Conservation (phyloP, 2,329 filamentous ascomycete genomes). For the Microcyclospora tardicrescens region DNA sequence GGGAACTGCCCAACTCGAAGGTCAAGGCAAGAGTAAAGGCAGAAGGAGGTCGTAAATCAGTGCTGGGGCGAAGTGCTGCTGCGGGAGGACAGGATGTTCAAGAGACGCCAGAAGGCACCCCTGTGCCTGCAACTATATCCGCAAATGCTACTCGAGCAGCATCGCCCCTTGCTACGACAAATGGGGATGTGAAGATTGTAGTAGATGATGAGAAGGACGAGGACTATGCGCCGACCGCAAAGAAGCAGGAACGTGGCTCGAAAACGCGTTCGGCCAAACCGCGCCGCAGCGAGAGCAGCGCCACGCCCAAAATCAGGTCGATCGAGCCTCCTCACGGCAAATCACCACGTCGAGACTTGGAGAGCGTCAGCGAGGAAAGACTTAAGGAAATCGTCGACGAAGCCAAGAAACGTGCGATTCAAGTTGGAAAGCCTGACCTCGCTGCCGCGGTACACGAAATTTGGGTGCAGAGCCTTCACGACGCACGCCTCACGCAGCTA, state of each 20-base stretch:
- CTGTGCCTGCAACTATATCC: conserved; percentile 13
- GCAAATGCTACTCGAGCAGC: not conserved
- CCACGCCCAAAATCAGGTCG: no score
- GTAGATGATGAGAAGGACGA: conserved; percentile 35
- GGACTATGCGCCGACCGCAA: conserved; percentile 28
- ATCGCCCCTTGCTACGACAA: conserved; percentile 25
- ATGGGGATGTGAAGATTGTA: conserved; percentile 18
- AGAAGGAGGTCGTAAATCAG: conserved; percentile 29
- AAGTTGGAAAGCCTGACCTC: conserved; percentile 24
- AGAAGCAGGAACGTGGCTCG: conserved; percentile 18
- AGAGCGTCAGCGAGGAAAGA: conserved; percentile 6
- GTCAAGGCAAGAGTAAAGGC: conserved; percentile 43
- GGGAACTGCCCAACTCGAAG: conserved; percentile 52
- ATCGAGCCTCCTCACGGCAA: no score
- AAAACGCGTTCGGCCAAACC: conserved; percentile 11
- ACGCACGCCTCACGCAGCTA: conserved; percentile 25
- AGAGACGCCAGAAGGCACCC: conserved; percentile 35
- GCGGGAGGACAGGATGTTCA: conserved; percentile 27
- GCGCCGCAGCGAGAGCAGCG: conserved; percentile 2
- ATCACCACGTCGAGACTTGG: not conserved
- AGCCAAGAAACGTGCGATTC: conserved; percentile 28
- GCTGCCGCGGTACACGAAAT: conserved; percentile 31
- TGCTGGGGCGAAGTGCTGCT: conserved; percentile 30
- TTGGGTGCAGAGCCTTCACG: conserved; percentile 27
- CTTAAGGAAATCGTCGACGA: conserved; percentile 26